Evolutionary conservation across 805 yeast genomes (phyloP), one percentile per base, ranked within the genome.

Genomic region (Sugiyamaella valdiviana): DNA sequence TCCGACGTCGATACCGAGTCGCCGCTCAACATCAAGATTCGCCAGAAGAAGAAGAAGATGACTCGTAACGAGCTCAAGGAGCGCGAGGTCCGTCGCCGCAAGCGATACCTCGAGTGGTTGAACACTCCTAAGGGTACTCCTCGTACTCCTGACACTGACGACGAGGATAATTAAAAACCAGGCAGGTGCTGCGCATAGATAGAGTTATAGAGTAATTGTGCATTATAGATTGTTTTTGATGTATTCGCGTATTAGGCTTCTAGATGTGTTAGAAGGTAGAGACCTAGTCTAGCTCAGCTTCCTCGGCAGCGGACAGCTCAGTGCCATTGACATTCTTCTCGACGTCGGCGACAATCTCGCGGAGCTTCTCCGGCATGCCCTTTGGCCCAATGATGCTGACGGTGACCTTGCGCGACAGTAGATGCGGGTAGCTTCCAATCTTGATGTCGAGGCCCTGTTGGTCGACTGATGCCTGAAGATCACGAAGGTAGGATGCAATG

Each of bases 121-220:
- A 83, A 82, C 58, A 80, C 95, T 60, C 96, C 99, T 57, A 93
- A 93, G 80, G 99, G 99, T 26, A 93, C 99, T 17, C 98, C 98
- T 58, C 85, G 85, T 65, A 95, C 96, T 4, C 80, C 74, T 24
- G 95, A 93, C 63, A 83, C 97, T 36, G 98, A 93, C 63, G 96
- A 87, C 55, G 98, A 91, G 67, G 91, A 83, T 29, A 77, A 76
- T 51, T 55, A 52, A 21, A 37, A 12, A 12, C 22, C 14, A 14
- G 16, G 3, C 23, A 5, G 9, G 24, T 16, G 26, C 21, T 19
- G 21, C 17, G 7, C 16, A 29, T 29, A 42, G 29, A 35, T 15
- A 42, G 15, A 6, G 9, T 17, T 42, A 42, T 16, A 42, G 24
- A 42, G 26, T 15, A 20, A 19, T 39, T 7, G 24, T 10, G 17